Conservation (phyloP, 176 grass and related monocot genomes). For the Sorghum bicolor region Sorghum_bicolor_NCBIv3 NC_012871.2:75472001-75472500, state of each 20-base stretch:
- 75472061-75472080: constrained; percentile 33
- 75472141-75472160: constrained; percentile 54
- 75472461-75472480: constrained; percentile 41
- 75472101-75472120: constrained; percentile 36
- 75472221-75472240: constrained; percentile 20
- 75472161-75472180: constrained; percentile 30
- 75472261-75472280: constrained; percentile 12
- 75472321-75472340: constrained; percentile 32
- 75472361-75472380: constrained; percentile 52
- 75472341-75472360: constrained; percentile 34
- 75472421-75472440: constrained; percentile 53
- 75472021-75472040: constrained; percentile 33
- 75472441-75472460: constrained; percentile 61
- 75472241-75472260: constrained; percentile 37
- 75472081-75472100: constrained; percentile 13
- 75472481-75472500: constrained; percentile 63
- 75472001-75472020: constrained; percentile 15
- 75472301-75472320: constrained; percentile 56
- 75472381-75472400: not conserved
- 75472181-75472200: constrained; percentile 56
- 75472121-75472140: constrained; percentile 46
- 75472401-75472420: constrained; percentile 47
- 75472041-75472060: constrained; percentile 29
- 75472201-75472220: constrained; percentile 57
- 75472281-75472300: constrained; percentile 51